phyloP scores from a whole-genome alignment of 2,329 filamentous ascomycete species.

The Elsinoe arachidis region DNA sequence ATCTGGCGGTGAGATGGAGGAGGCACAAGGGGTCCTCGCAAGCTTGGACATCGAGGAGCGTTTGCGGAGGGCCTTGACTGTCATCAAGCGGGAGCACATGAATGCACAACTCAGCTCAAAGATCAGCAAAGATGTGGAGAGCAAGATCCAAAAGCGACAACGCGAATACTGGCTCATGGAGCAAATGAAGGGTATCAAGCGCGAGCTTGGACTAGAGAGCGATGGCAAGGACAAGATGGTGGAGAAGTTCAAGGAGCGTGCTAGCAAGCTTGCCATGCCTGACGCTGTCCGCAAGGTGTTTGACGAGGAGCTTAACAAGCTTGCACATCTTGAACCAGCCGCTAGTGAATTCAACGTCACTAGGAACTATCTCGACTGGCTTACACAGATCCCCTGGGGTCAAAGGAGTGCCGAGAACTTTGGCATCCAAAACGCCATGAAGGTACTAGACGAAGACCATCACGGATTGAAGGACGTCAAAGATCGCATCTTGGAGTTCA shows the following conservation, averaged over 20 bases:
- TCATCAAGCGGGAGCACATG: conserved; percentile 97
- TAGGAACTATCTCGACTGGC: conserved; percentile 95
- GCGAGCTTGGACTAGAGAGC: conserved; percentile 91
- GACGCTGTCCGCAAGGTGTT: conserved; percentile 96
- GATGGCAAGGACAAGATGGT: conserved; percentile 98
- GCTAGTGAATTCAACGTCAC: conserved; percentile 99
- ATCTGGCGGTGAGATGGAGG: conserved; percentile 82
- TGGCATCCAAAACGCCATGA: conserved; percentile 81
- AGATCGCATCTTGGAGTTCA: conserved; percentile 95
- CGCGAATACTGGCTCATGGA: conserved; percentile 98
- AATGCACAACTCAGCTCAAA: conserved; percentile 95
- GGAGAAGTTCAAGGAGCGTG: conserved; percentile 95
- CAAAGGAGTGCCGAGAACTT: conserved; percentile 95
- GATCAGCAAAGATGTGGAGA: conserved; percentile 95
- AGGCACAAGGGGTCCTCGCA: conserved; percentile 84
- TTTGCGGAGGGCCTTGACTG: conserved; percentile 80
- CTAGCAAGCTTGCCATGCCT: conserved; percentile 87
- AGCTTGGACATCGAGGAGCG: conserved; percentile 87
- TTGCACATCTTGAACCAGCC: conserved; percentile 87
- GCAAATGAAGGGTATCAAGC: conserved; percentile 96
- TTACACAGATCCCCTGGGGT: conserved; percentile 97
- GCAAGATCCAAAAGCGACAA: conserved; percentile 93
- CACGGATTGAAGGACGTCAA: conserved; percentile 97
- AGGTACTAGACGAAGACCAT: conserved; percentile 89
- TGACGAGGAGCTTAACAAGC: conserved; percentile 95